Conservation (phyloP, 2,329 filamentous ascomycete genomes). For the Zasmidium cellare region DNA sequence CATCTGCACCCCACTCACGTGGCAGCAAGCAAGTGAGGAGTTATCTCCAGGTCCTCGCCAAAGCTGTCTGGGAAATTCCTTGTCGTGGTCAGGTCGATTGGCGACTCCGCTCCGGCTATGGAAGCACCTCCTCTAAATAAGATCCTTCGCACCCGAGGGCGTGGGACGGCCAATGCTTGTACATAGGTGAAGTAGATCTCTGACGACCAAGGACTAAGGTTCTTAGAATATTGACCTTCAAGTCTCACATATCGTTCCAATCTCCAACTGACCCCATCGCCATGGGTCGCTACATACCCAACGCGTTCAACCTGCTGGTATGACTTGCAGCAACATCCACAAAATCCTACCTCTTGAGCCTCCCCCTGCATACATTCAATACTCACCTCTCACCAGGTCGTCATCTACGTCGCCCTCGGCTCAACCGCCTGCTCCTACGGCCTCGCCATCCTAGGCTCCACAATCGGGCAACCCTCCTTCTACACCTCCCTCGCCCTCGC, state of each 20-base stretch:
- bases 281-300: conserved; percentile 28
- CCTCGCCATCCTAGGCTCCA: conserved; percentile 43
- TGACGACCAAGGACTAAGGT: background rate
- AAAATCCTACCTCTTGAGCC: no score
- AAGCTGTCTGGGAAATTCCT: background rate
- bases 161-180: background rate
- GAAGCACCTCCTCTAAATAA: background rate
- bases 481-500: conserved; percentile 45
- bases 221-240: background rate
- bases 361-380: no score
- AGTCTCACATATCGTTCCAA: background rate
- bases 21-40: background rate
- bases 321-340: no score
- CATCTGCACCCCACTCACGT: background rate
- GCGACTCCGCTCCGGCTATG: background rate
- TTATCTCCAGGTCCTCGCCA: background rate
- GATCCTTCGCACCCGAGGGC: background rate
- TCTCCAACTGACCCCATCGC: background rate
- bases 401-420: conserved; percentile 31
- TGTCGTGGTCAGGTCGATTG: background rate
- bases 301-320: conserved; percentile 36
- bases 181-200: background rate
- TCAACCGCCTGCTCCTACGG: conserved; percentile 36
- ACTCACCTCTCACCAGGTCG: conserved; percentile 3
- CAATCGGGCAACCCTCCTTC: conserved; percentile 49